Evolutionary conservation across 768 basidiomycete species (phyloP), one percentile per base, ranked within the genome.

Genomic region (Pisolithus albus): DNA sequence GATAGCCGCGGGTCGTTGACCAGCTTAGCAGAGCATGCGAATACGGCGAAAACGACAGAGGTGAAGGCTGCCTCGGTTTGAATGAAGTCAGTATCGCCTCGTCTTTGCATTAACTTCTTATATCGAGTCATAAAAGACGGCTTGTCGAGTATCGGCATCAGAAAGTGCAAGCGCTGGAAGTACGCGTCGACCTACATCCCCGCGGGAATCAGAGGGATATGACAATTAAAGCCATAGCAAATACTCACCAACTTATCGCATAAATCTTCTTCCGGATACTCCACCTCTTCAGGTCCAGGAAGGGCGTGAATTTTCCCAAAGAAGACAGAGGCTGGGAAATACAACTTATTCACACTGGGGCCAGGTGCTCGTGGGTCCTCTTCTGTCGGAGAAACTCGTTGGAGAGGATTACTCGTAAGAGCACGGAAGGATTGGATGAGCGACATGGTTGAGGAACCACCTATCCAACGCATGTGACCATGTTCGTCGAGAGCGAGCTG

Each of bases 381-480:
- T 55, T 88, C 86, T 82, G 84, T 86, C 36, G 87, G 87, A 7
- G 88, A 91, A 51, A 86, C 79, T 52, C 86, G 86, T 62, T 85
- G 80, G 19, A 86, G 71, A 6, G 86, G 86, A 28, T 82, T 82
- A 5, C 85, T 78, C 21, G 86, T 88, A 56, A 85, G 69, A 42
- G 85, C 81, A 55, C 80, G 82, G 73, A 92, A 92, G 5, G 88
- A 90, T 63, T 92, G 89, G 45, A 92, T 90, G 59, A 92, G 78
- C 6, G 90, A 88, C 90, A 92, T 91, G 19, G 89, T 89, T 15
- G 89, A 92, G 5, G 91, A 92, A 48, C 89, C 87, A 39, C 90
- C 90, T 59, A 92, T 92, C 90, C 90, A 92, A 53, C 89, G 82
- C 79, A 88, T 82, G 67, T 91, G 88, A 30, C 90, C 90, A 57